Evolutionary conservation across 192 early-diverging fungal genomes (phyloP).

Genomic region (Entophlyctis luteolus): DNA sequence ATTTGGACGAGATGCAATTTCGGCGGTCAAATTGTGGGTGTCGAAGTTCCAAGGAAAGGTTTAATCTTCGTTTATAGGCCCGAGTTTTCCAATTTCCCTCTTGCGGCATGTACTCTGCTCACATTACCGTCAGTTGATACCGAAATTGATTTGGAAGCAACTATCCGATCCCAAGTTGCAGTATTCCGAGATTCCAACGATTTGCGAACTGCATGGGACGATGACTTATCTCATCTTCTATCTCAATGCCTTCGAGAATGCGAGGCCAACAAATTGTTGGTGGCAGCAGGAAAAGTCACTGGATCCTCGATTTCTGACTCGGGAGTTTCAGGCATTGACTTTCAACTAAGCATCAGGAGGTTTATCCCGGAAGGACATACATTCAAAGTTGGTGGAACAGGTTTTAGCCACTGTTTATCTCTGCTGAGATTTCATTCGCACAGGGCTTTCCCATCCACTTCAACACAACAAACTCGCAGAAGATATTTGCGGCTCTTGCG

Average conservation of each 20-base stretch:
- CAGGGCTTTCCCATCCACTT: slow-evolving; percentile 34
- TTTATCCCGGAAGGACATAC: slow-evolving; percentile 32
- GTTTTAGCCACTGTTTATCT: not conserved
- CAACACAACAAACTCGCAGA: slow-evolving; percentile 26
- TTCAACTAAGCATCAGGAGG: slow-evolving; percentile 24
- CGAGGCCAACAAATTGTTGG: slow-evolving; percentile 17
- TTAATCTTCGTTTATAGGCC: slow-evolving; percentile 14
- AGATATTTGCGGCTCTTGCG: slow-evolving; percentile 27
- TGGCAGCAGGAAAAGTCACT: not conserved
- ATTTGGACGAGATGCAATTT: slow-evolving; percentile 10
- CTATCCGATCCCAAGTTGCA: slow-evolving; percentile 4
- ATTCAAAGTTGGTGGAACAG: slow-evolving; percentile 20
- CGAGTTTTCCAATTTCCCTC: no score
- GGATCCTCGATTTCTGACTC: not conserved
- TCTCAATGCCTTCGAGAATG: slow-evolving; percentile 24
- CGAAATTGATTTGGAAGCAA: slow-evolving; percentile 22
- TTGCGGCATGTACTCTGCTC: not conserved
- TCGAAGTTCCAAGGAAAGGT: not conserved
- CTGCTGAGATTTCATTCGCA: not conserved
- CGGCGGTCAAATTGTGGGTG: slow-evolving; percentile 15
- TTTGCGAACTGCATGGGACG: slow-evolving; percentile 24
- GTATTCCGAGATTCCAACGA: slow-evolving; percentile 20
- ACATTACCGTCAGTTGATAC: not conserved
- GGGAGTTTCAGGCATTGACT: slow-evolving; percentile 13
- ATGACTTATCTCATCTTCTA: slow-evolving; percentile 17